Conservation (phyloP, 140 eudicot genomes). For the Ambrosia hybrid region DNA sequence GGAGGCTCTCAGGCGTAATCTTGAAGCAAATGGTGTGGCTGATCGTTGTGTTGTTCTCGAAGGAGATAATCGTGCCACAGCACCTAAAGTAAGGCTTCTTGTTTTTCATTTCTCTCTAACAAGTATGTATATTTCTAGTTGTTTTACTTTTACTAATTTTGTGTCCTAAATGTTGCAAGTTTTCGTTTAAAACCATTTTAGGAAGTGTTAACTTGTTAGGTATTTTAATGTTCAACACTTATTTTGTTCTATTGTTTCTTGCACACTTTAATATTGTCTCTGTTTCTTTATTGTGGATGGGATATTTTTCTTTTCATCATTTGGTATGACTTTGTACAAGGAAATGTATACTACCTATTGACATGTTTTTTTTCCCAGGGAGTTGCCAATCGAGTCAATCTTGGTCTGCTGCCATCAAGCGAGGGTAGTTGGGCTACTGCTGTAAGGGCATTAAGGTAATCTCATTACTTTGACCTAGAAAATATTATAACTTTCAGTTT, state of each 20-base stretch:
- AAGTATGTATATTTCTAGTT: not conserved
- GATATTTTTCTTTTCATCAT: not conserved
- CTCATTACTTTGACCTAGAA: constrained; percentile 5
- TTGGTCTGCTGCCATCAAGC: constrained; percentile 94
- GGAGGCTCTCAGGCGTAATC: constrained; percentile 82
- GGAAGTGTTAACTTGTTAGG: constrained; percentile 8
- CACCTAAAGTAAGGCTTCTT: constrained; percentile 66
- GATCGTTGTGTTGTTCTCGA: constrained; percentile 88
- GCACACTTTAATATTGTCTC: not conserved
- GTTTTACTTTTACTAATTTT: constrained; percentile 10
- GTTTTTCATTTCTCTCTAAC: constrained; percentile 3
- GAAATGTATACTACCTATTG: not conserved
- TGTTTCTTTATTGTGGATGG: not conserved
- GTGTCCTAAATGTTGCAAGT: not conserved
- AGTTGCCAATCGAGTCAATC: constrained; percentile 89
- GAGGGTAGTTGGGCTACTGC: constrained; percentile 94
- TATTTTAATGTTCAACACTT: not conserved
- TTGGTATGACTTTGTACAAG: constrained; percentile 12
- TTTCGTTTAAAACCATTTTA: constrained; percentile 1
- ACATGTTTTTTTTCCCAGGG: constrained; percentile 49
- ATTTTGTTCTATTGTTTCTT: constrained; percentile 9
- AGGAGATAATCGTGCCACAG: constrained; percentile 86
- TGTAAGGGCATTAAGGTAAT: constrained; percentile 83
- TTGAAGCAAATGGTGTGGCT: constrained; percentile 70
- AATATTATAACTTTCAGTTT: not conserved